Evolutionary conservation across 352 stramenopile species (phyloP).

Genomic region (Globisporangium canariense): DNA sequence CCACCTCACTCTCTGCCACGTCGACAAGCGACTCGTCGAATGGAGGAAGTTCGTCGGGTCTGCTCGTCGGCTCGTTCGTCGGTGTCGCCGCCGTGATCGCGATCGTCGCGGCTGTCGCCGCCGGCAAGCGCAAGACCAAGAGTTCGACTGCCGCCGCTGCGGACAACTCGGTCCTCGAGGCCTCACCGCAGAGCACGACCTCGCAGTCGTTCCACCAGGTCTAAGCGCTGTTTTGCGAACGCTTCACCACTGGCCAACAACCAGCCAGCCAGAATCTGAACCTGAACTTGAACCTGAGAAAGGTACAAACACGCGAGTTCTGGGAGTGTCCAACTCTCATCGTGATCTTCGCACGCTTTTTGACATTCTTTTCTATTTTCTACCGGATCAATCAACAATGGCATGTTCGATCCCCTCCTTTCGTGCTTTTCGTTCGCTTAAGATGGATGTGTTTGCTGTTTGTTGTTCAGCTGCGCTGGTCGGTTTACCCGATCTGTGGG

Average conservation of each 20-base stretch:
- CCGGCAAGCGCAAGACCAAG: slow-evolving; percentile 1
- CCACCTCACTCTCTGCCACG: not conserved
- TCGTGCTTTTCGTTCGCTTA: too few relatives aligned
- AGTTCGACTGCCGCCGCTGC: not conserved
- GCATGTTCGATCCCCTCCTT: too few relatives aligned
- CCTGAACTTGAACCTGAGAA: not conserved
- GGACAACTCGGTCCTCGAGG: not conserved
- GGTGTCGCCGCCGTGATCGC: slow-evolving; percentile 1
- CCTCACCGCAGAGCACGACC: not conserved
- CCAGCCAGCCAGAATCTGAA: not conserved
- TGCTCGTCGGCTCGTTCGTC: slow-evolving; percentile 1
- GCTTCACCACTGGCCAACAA: not conserved
- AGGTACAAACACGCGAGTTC: not conserved
- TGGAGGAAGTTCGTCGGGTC: not conserved
- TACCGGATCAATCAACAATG: too few relatives aligned
- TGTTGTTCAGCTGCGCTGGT: too few relatives aligned
- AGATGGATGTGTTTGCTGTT: too few relatives aligned
- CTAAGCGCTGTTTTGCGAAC: not conserved
- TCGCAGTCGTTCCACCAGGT: slow-evolving; percentile 1
- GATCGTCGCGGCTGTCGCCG: not conserved
- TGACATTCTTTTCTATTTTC: too few relatives aligned
- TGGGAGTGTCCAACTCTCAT: too few relatives aligned
- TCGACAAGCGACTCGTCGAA: not conserved
- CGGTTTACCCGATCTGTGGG: too few relatives aligned
- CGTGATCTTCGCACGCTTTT: too few relatives aligned